These are phyloP conservation scores for Botrytis deweyae DNA, from an alignment of 2,329 filamentous ascomycete species.

Conservation along the genomic window DNA sequence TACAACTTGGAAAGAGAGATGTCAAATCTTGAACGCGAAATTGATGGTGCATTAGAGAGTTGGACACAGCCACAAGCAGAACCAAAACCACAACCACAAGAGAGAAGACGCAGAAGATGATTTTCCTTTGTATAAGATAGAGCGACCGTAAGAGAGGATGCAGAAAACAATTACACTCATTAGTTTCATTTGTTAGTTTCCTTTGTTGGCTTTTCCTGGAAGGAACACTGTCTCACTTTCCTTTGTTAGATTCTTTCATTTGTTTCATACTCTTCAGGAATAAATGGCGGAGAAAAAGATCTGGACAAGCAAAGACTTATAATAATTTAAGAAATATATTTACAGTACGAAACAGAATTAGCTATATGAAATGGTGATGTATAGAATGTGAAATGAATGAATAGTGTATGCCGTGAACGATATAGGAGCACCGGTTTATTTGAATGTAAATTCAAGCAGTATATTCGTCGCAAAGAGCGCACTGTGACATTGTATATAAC, in stretches of 20 bases:
- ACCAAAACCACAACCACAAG: background rate
- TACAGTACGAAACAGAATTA: background rate
- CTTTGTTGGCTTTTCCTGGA: background rate
- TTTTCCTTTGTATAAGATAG: background rate
- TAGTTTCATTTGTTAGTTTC: background rate
- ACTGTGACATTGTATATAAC: background rate
- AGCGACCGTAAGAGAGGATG: background rate
- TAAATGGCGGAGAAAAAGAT: background rate
- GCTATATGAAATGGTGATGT: background rate
- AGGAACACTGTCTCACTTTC: background rate
- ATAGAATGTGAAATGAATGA: background rate
- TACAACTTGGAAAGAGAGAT: background rate
- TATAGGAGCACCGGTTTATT: background rate
- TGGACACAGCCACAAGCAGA: background rate
- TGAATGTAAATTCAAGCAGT: background rate
- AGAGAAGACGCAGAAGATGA: background rate
- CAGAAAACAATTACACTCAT: background rate
- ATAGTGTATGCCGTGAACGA: background rate
- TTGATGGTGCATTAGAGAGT: conserved; percentile 11
- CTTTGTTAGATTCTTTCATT: background rate
- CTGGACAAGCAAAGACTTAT: background rate
- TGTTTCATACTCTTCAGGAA: background rate
- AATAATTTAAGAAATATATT: background rate
- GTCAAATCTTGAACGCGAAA: background rate
- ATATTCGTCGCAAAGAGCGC: background rate